A percentile compares a stretch with the other conserved stretches of the same genome.
Evolutionary conservation across 2,329 filamentous ascomycete species (phyloP).

Genomic region (Colletotrichum siamense): DNA sequence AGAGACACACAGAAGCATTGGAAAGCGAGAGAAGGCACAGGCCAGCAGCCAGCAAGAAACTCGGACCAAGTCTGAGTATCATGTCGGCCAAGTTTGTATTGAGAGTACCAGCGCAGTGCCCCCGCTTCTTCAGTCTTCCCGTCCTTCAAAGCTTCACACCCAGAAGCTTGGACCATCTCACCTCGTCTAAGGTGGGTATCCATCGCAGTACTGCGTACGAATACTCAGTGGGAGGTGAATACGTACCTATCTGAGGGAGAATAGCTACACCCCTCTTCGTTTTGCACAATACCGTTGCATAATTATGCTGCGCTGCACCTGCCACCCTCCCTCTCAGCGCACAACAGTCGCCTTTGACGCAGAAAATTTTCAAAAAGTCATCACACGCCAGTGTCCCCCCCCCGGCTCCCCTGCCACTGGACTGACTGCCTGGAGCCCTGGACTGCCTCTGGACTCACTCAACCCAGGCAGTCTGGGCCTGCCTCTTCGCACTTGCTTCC

Average conservation of each 20-base stretch:
- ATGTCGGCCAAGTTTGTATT: not conserved
- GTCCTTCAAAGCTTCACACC: not conserved
- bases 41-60: not conserved
- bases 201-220: too few species aligned
- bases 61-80: not conserved
- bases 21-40: not conserved
- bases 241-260: not conserved
- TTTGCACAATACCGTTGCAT: not conserved
- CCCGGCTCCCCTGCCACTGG: not conserved
- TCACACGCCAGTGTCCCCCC: slow-evolving; percentile 20
- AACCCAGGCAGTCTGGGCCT: not conserved
- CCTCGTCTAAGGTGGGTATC: not conserved
- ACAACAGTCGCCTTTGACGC: slow-evolving; percentile 18
- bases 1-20: not conserved
- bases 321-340: not conserved
- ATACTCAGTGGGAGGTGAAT: too few species aligned
- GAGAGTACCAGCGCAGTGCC: not conserved
- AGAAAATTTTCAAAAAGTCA: slow-evolving; percentile 19
- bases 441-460: not conserved
- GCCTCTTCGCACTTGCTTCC: not conserved
- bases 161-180: not conserved
- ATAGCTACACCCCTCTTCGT: not conserved
- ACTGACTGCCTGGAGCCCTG: not conserved
- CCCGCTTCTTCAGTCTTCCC: not conserved
- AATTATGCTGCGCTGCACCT: not conserved